Base-by-base conservation (phyloP, 2,329 filamentous ascomycete genomes). In the Elsinoe fawcettii region DNA sequence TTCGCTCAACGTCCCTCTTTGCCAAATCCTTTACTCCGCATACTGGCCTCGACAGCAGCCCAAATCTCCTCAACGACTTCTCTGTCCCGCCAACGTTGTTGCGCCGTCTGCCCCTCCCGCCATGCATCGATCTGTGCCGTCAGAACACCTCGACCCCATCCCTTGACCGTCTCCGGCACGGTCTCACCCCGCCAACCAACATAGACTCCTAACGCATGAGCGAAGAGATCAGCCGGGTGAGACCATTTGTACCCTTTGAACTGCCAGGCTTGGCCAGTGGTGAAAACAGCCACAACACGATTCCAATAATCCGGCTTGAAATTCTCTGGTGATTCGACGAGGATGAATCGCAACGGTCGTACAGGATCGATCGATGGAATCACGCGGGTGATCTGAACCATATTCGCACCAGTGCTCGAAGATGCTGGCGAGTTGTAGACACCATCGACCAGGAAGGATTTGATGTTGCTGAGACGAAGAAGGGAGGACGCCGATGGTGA, bases 231-330 rank as follows among this genome's bases (percentile, higher is more conserved):
- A 12, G 84, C 80, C 0, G 93, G 88, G 57, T 87, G 86, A 64
- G 86, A 86, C 90, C 93, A 99, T 73, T 95, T 96, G 80, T 99
- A 99, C 64, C 84, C 88, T 75, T 96, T 96, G 76, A 99, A 99
- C 74, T 99, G 93, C 93, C 93, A 99, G 8, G 87, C 85, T 75
- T 99, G 93, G 32, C 93, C 93, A 0, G 93, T 99, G 0, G 93
- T 99, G 74, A 99, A 97, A 58, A 99, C 91, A 11, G 88, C 93
- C 1, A 96, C 93, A 5, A 99, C 87, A 54, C 91, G 85, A 66
- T 86, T 86, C 93, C 93, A 99, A 77, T 97, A 96, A 69, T 97
- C 91, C 0, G 93, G 93, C 71, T 96, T 95, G 80, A 99, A 99
- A 71, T 93, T 87, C 68, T 95, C 86, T 0, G 91, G 88, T 16